Conservation (phyloP, 768 basidiomycete genomes). For the Russula foetens region DNA sequence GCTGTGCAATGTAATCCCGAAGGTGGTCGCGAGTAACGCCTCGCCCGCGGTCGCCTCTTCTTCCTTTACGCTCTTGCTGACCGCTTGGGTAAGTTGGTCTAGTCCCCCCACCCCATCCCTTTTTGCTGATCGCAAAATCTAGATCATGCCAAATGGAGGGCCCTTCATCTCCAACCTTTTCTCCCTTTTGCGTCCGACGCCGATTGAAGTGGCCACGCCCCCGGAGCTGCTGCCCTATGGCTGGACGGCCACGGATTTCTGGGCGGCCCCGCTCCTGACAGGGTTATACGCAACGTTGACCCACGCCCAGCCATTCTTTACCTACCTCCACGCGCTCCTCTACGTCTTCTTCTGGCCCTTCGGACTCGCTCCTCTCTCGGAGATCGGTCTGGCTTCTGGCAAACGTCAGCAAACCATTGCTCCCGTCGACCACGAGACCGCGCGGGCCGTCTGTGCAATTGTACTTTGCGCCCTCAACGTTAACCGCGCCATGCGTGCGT, state of each 20-base stretch:
- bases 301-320: constrained; percentile 74
- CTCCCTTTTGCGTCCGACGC: constrained; percentile 66
- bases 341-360: constrained; percentile 18
- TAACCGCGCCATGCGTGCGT: constrained; percentile 58
- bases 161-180: constrained; percentile 73
- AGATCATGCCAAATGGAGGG: constrained; percentile 38
- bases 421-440: constrained; percentile 52
- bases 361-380: constrained; percentile 9
- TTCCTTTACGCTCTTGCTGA: constrained; percentile 14
- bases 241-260: constrained; percentile 80
- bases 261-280: constrained; percentile 76
- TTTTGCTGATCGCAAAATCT: background rate
- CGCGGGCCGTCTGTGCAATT: constrained; percentile 64
- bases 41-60: constrained; percentile 13
- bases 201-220: constrained; percentile 64
- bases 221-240: constrained; percentile 74
- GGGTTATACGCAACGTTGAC: constrained; percentile 76
- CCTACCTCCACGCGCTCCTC: constrained; percentile 16
- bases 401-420: constrained; percentile 24
- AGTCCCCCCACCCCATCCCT: background rate
- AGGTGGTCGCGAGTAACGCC: constrained; percentile 8
- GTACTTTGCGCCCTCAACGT: constrained; percentile 56
- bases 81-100: constrained; percentile 10
- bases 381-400: background rate
- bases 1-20: constrained; percentile 14